Conservation (phyloP, 257 asterid genomes). For the Solanum peruvianum region DNA sequence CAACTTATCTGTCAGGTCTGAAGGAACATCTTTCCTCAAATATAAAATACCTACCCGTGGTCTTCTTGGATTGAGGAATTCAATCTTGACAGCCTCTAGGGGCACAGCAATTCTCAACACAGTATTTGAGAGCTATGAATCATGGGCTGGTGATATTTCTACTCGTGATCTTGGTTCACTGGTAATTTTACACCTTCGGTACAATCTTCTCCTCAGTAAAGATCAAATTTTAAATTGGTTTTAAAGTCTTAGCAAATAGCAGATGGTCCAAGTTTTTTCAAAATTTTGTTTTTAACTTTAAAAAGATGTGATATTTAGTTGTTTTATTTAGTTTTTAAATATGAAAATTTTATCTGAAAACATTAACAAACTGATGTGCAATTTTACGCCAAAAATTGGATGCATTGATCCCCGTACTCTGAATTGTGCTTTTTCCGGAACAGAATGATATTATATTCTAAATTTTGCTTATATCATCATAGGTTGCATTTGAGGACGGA, state of each 20-base stretch:
- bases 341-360: neutral
- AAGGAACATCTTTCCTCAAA: conserved; percentile 68
- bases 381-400: neutral
- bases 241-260: neutral
- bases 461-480: neutral
- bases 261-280: neutral
- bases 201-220: neutral
- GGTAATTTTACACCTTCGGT: conserved; percentile 28
- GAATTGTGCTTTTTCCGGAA: neutral
- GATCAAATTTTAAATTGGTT: neutral
- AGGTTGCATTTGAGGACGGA: conserved; percentile 97
- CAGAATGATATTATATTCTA: neutral
- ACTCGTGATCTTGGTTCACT: conserved; percentile 95
- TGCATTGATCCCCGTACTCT: neutral
- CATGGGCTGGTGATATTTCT: conserved; percentile 93
- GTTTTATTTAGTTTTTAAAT: neutral
- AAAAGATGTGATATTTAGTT: neutral
- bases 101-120: conserved; percentile 96
- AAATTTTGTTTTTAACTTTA: neutral
- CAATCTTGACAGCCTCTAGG: conserved; percentile 85
- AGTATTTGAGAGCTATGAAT: conserved; percentile 77
- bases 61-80: conserved; percentile 82
- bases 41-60: conserved; percentile 95
- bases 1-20: conserved; percentile 35
- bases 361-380: neutral